Conservation (phyloP, 2,329 filamentous ascomycete genomes). For the Cytospora mali region DNA sequence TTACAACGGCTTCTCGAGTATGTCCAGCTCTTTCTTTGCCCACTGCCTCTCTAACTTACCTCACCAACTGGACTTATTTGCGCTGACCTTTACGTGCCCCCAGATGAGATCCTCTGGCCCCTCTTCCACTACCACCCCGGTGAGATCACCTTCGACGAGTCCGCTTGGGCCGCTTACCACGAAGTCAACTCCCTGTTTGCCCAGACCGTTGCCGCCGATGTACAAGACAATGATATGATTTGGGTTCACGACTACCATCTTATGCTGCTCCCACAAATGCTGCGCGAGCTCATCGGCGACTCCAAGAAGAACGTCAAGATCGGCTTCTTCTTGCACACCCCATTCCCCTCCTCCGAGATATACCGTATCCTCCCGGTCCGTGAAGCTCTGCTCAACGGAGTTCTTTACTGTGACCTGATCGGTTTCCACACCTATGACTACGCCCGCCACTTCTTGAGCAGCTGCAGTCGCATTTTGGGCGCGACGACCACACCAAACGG, state of each 20-base stretch:
- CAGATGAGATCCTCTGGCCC: conserved; percentile 97
- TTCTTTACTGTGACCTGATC: conserved; percentile 91
- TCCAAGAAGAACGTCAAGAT: conserved; percentile 92
- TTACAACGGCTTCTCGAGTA: conserved; percentile 98
- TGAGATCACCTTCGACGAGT: conserved; percentile 97
- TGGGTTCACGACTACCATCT: conserved; percentile 99
- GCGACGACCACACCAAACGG: conserved; percentile 87
- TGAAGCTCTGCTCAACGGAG: conserved; percentile 82
- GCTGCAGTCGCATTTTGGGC: conserved; percentile 88
- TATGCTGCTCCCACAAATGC: conserved; percentile 94
- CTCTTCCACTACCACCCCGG: conserved; percentile 98
- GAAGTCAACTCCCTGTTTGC: conserved; percentile 94
- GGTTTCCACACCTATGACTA: conserved; percentile 99
- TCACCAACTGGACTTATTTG: conserved; percentile 10
- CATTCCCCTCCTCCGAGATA: conserved; percentile 95
- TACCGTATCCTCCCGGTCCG: conserved; percentile 94
- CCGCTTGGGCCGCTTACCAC: conserved; percentile 88
- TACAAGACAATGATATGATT: conserved; percentile 90
- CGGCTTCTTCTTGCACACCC: conserved; percentile 96
- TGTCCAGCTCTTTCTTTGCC: conserved; percentile 38
- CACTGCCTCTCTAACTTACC: conserved; percentile 9
- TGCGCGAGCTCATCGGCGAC: conserved; percentile 83
- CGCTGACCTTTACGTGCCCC: conserved; percentile 19
- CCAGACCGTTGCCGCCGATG: conserved; percentile 80
- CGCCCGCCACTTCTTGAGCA: conserved; percentile 94